Conservation (phyloP, 805 yeast genomes). For the Hagleromyces aurorensis region DNA sequence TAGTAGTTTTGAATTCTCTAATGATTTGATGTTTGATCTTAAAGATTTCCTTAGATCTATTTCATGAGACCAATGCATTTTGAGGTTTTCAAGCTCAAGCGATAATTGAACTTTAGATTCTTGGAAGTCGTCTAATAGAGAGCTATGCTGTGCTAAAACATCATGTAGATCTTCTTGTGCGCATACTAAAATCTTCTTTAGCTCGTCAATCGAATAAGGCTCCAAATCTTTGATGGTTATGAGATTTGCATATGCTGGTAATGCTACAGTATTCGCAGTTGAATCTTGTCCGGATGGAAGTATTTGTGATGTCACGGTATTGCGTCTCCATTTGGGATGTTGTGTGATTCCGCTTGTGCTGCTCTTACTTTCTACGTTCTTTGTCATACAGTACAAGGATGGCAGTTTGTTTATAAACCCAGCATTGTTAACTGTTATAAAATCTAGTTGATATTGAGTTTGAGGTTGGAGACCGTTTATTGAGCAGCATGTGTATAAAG, state of each 20-base stretch:
- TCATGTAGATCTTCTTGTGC: conserved; percentile 31
- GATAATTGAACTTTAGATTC: conserved; percentile 24
- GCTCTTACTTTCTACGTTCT: conserved; percentile 4
- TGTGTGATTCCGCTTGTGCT: no score
- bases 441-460: conserved; percentile 27
- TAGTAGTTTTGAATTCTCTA: conserved; percentile 28
- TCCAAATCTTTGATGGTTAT: conserved; percentile 26
- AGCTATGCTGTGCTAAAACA: conserved; percentile 23
- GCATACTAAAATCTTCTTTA: conserved; percentile 27
- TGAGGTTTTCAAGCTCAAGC: conserved; percentile 25
- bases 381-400: conserved; percentile 26
- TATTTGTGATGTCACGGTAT: conserved; percentile 12
- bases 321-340: conserved; percentile 22
- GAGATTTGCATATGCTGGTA: conserved; percentile 23
- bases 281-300: conserved; percentile 2
- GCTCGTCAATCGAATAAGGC: conserved; percentile 25
- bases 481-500: conserved; percentile 29
- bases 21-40: conserved; percentile 28
- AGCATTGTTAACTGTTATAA: conserved; percentile 27
- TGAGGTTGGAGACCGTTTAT: conserved; percentile 21
- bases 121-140: conserved; percentile 23
- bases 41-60: conserved; percentile 27
- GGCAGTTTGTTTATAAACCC: conserved; percentile 31
- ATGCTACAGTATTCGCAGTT: conserved; percentile 5
- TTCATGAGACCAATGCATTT: conserved; percentile 28